Percentiles rank a stretch among this genome's conserved stretches.
Conservation (phyloP, 768 basidiomycete species). For the Coprinellus aureogranulatus region DNA sequence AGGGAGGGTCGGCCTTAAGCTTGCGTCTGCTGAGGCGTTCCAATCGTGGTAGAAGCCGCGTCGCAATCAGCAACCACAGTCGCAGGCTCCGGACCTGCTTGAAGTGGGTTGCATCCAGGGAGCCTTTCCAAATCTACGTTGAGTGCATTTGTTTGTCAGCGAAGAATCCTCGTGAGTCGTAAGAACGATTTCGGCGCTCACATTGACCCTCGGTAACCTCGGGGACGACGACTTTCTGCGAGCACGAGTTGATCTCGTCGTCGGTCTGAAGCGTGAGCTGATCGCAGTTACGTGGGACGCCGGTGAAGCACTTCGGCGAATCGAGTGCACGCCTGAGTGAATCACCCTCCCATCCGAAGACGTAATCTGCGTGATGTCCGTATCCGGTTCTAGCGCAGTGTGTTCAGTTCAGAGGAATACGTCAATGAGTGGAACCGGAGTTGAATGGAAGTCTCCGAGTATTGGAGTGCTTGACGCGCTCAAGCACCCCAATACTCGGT, state of each 20-base stretch:
- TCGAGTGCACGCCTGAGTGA: slow-evolving; percentile 4
- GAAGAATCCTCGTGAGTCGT: too few species aligned
- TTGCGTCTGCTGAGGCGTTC: background rate
- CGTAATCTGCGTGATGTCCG: slow-evolving; percentile 11
- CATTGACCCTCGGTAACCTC: slow-evolving; percentile 3
- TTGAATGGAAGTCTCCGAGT: too few species aligned
- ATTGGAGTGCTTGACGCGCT: too few species aligned
- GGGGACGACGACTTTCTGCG: background rate
- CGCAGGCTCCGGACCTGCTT: slow-evolving; percentile 3
- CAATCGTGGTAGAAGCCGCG: slow-evolving; percentile 4
- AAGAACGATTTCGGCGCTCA: too few species aligned
- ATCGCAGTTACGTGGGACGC: slow-evolving; percentile 1
- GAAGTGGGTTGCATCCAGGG: slow-evolving; percentile 8
- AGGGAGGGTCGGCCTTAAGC: background rate
- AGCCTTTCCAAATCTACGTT: slow-evolving; percentile 4
- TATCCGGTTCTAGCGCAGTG: background rate
- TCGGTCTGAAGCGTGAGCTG: slow-evolving; percentile 6
- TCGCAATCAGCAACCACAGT: background rate
- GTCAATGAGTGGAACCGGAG: too few species aligned
- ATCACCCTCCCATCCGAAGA: slow-evolving; percentile 12
- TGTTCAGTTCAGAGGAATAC: background rate
- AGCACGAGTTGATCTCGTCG: slow-evolving; percentile 8
- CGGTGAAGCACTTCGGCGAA: background rate
- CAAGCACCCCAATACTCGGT: too few species aligned
- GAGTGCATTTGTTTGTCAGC: too few species aligned